Base-by-base conservation (phyloP, 2,329 filamentous ascomycete species). In the Nothopassalora personata region DNA sequence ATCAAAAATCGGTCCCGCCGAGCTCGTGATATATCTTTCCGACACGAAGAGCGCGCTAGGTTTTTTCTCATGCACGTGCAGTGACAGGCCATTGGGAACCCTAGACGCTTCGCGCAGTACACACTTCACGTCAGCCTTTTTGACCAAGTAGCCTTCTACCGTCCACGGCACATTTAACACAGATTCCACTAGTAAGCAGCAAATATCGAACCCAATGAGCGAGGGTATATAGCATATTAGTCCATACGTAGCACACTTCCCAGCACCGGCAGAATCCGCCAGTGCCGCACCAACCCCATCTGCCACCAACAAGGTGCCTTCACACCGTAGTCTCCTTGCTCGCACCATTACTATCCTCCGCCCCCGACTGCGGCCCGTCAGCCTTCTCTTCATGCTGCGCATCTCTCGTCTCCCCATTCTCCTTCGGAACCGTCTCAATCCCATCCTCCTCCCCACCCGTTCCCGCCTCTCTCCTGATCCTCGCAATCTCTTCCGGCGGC, bases 401-500 rank as follows among this genome's bases (percentile, higher is more conserved):
- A 36, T 36, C 39, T 9, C 28, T 39, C 53, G 13, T 54, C 15
- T 34, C 15, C 50, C n/a, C 30, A 8, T 33, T 28, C 11, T 53
- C 31, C 18, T 34, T 23, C 30, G 8, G 18, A 13, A 13, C 18
- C 18, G 23, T 19, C 47, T 30, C 27, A 4, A 27, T 31, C 5
- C 27, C 39, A 30, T 57, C 30, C 34, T 51, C 56, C 28, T 57
- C 43, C 36, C 60, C 55, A 15, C 27, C 58, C 15, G 50, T 57
- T 10, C 62, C 60, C 6, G 62, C 62, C 43, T 62, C 57, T 31
- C 46, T 62, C 9, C 62, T 48, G 19, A 62, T 60, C 6, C 62
- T 39, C 6, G 58, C 60, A 13, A 70, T 63, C 39, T 70, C 67
- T 56, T 73, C 70, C 36, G 64, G 66, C 45, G 65, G 64, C 11